phyloP scores from a whole-genome alignment of 208 protist species.

The Phytomonas francai region DNA sequence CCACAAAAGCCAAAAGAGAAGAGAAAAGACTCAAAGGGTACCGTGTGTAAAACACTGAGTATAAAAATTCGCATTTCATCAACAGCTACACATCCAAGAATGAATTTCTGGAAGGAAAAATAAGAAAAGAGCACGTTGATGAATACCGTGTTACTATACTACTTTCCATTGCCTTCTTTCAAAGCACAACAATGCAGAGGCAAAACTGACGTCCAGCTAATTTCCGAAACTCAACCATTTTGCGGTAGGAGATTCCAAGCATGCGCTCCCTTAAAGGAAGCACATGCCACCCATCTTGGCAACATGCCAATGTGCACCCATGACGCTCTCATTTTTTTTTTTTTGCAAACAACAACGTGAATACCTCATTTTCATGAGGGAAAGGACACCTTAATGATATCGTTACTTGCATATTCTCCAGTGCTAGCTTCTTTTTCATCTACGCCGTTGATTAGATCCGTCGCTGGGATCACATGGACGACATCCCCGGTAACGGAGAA shows the following conservation, averaged over 20 bases:
- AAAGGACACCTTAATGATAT: not conserved
- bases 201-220: not conserved
- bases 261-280: not conserved
- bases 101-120: not conserved
- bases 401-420: not conserved
- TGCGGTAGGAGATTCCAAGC: not conserved
- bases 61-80: not conserved
- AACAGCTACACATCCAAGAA: not conserved
- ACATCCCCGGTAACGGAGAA: slow-evolving; percentile 85
- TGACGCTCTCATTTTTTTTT: not conserved
- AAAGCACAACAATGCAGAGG: not conserved
- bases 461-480: slow-evolving; percentile 43
- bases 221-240: not conserved
- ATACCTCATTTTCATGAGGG: not conserved
- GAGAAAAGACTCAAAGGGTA: not conserved
- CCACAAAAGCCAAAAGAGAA: not conserved
- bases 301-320: not conserved
- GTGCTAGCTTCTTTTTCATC: slow-evolving; percentile 1
- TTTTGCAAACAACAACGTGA: not conserved
- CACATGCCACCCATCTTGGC: not conserved
- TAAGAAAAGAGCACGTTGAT: not conserved
- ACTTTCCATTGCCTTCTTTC: not conserved
- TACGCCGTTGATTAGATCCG: slow-evolving; percentile 10
- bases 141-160: not conserved
- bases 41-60: not conserved